Percentiles rank a stretch among this genome's conserved stretches.
Conservation (phyloP, 2,329 filamentous ascomycete species). For the Penicillium decumbens region DNA sequence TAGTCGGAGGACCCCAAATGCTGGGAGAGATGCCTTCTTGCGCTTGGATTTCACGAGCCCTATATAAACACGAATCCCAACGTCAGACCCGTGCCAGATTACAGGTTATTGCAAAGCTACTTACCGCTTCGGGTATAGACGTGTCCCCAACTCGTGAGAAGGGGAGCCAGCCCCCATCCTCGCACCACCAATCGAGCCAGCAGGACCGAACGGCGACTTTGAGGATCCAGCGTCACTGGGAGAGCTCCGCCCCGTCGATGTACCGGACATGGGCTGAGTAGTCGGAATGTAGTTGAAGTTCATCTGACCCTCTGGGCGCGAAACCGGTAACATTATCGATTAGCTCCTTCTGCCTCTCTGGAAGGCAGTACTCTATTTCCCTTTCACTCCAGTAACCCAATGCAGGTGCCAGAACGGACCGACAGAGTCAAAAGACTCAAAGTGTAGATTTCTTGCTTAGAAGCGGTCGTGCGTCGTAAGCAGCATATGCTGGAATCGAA, state of each 20-base stretch:
- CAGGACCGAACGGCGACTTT: constrained; percentile 68
- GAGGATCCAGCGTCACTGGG: constrained; percentile 66
- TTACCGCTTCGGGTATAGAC: constrained; percentile 90
- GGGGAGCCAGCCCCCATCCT: constrained; percentile 91
- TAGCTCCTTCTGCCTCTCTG: constrained; percentile 43
- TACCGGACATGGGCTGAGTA: constrained; percentile 66
- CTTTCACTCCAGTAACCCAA: constrained; percentile 11
- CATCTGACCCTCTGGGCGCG: constrained; percentile 77
- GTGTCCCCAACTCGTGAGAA: constrained; percentile 78
- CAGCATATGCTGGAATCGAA: constrained; percentile 22
- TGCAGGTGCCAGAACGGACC: constrained; percentile 8
- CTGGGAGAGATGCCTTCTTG: constrained; percentile 80
- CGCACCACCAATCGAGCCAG: constrained; percentile 51
- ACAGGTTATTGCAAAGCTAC: constrained; percentile 29
- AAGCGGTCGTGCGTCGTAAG: constrained; percentile 16
- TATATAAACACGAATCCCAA: constrained; percentile 37
- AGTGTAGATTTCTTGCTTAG: constrained; percentile 18
- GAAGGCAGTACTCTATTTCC: constrained; percentile 14
- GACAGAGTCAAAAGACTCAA: constrained; percentile 7
- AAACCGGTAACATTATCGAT: constrained; percentile 85
- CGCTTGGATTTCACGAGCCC: constrained; percentile 92
- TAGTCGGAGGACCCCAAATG: constrained; percentile 92
- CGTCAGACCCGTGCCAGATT: constrained; percentile 4
- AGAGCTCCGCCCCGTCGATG: constrained; percentile 74
- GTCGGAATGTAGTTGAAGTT: constrained; percentile 74